Evolutionary conservation across 352 stramenopile genomes (phyloP).

Genomic region (Globisporangium okanoganense): DNA sequence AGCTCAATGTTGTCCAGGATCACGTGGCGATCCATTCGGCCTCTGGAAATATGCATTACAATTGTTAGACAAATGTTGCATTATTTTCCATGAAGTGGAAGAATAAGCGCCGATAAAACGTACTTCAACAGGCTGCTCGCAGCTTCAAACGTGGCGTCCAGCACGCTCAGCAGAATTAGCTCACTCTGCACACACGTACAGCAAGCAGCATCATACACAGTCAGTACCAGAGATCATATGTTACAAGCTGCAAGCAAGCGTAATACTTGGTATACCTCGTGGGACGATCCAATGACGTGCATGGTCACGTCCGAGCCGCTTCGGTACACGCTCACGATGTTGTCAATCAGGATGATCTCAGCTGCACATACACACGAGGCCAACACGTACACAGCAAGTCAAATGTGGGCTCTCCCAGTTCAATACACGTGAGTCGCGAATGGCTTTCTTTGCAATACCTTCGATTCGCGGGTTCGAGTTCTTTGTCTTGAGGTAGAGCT

Average conservation of each 20-base stretch:
- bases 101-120: no score
- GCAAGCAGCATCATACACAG: not conserved
- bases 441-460: constrained; percentile 28
- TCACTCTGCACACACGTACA: constrained; percentile 74
- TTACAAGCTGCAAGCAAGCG: not conserved
- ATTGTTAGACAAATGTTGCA: not conserved
- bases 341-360: constrained; percentile 89
- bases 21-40: constrained; percentile 83
- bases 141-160: constrained; percentile 83
- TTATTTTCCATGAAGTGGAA: no score
- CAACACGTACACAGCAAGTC: not conserved
- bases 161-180: constrained; percentile 82
- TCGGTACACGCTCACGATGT: constrained; percentile 89
- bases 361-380: constrained; percentile 25
- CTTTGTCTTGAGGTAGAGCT: constrained; percentile 89
- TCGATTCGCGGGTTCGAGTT: constrained; percentile 83
- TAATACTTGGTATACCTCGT: constrained; percentile 44
- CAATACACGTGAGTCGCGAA: not conserved
- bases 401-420: not conserved
- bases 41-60: constrained; percentile 28
- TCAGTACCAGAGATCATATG: not conserved
- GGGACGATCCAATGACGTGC: constrained; percentile 80
- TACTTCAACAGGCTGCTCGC: constrained; percentile 86
- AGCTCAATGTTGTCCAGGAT: constrained; percentile 91
- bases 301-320: constrained; percentile 86